Conservation (phyloP, 352 stramenopile species). For the Globisporangium yorkense region DNA sequence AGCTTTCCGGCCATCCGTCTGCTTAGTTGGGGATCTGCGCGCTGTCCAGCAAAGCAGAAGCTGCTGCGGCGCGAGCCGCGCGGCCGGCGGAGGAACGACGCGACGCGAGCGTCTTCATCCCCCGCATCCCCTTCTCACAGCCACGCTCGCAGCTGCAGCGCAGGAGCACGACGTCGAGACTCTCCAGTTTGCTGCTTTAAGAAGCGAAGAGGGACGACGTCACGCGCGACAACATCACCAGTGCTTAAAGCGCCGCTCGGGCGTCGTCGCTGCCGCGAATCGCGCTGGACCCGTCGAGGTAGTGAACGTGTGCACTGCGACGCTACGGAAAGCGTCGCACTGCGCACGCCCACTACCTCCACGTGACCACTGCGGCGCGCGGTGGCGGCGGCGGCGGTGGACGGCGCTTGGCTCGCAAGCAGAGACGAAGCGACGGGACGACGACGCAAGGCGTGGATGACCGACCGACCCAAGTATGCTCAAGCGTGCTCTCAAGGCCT, state of each 20-base stretch:
- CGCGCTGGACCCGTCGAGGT: conserved; percentile 5
- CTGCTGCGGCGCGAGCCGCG: too few relatives aligned
- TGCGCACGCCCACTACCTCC: conserved; percentile 11
- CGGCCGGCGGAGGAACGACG: too few relatives aligned
- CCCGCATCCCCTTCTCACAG: background rate
- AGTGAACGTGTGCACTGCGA: conserved; percentile 8
- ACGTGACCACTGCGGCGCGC: conserved; percentile 9
- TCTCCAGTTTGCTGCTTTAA: background rate
- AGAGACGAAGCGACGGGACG: background rate
- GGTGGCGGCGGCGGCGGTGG: background rate
- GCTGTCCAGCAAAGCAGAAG: too few relatives aligned
- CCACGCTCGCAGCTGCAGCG: background rate
- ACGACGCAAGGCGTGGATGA: background rate
- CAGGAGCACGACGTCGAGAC: background rate
- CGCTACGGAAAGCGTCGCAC: conserved; percentile 6
- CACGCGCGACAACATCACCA: background rate
- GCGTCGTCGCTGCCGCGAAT: background rate
- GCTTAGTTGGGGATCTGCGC: too few relatives aligned
- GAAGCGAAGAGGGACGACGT: background rate
- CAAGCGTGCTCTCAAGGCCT: too few relatives aligned
- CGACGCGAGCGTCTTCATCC: background rate
- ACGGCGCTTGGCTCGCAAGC: background rate
- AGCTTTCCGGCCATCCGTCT: too few relatives aligned
- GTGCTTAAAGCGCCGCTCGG: background rate
- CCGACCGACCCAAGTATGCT: background rate